Conservation (phyloP, 805 yeast species). For the Candida bentonensis region DNA sequence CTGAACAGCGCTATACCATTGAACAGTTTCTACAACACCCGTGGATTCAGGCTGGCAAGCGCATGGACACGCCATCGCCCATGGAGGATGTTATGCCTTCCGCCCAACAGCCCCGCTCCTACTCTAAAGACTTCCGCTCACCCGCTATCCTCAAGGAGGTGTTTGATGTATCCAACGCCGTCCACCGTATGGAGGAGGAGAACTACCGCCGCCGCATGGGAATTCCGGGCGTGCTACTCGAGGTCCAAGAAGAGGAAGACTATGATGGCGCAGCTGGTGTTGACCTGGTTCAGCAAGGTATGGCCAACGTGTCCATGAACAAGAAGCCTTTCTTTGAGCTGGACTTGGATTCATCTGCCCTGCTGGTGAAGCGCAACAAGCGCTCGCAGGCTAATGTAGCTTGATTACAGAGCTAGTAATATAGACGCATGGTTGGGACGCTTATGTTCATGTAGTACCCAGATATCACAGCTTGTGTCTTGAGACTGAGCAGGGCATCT, state of each 20-base stretch:
- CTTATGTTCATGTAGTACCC: too few species aligned
- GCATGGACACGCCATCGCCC: slow-evolving; percentile 7
- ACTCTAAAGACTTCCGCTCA: slow-evolving; percentile 14
- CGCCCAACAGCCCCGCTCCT: not conserved
- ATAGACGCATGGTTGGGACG: too few species aligned
- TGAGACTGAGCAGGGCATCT: too few species aligned
- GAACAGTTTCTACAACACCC: slow-evolving; percentile 64
- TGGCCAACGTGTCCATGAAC: not conserved
- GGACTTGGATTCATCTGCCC: not conserved
- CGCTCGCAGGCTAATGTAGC: too few species aligned
- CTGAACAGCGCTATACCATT: slow-evolving; percentile 50
- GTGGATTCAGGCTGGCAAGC: slow-evolving; percentile 36
- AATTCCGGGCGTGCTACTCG: not conserved
- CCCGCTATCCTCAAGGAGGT: slow-evolving; percentile 72
- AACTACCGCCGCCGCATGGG: slow-evolving; percentile 3
- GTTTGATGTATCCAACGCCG: slow-evolving; percentile 75
- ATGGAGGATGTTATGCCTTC: slow-evolving; percentile 11
- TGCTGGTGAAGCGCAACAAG: not conserved
- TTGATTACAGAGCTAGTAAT: too few species aligned
- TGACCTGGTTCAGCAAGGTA: not conserved
- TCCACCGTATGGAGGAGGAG: slow-evolving; percentile 68
- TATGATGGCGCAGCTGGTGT: not conserved
- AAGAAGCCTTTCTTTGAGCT: not conserved
- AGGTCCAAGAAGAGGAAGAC: slow-evolving; percentile 1
- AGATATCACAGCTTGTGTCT: too few species aligned